Conservation (phyloP, 352 stramenopile species). For the Pythium pectinolyticum region DNA sequence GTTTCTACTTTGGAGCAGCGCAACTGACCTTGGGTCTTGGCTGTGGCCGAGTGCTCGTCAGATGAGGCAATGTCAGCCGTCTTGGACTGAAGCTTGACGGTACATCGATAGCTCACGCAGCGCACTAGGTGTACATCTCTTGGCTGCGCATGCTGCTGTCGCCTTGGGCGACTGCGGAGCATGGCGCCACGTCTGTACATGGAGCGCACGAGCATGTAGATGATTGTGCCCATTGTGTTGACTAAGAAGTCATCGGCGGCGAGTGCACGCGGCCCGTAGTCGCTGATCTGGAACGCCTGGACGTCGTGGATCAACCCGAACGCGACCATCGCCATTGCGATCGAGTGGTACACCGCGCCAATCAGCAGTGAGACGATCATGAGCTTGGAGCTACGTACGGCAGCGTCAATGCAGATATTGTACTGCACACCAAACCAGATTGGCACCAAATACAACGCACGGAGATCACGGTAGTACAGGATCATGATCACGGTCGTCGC, state of each 20-base stretch:
- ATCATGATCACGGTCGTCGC: constrained; percentile 11
- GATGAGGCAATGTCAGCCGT: background rate
- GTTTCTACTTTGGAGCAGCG: background rate
- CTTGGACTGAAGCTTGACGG: constrained; percentile 15
- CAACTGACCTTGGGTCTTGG: background rate
- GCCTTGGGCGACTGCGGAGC: no score
- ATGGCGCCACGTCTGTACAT: constrained; percentile 16
- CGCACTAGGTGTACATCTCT: background rate
- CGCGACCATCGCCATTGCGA: constrained; percentile 3
- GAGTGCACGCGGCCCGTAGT: constrained; percentile 12
- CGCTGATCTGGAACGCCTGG: constrained; percentile 14
- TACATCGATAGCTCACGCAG: constrained; percentile 23
- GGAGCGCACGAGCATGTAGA: constrained; percentile 16
- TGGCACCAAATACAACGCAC: constrained; percentile 1
- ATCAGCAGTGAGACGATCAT: constrained; percentile 4
- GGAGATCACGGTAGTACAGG: constrained; percentile 5
- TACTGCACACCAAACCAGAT: constrained; percentile 24
- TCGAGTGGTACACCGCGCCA: constrained; percentile 4
- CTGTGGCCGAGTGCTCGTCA: background rate
- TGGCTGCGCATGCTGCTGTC: background rate
- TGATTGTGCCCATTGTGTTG: constrained; percentile 8
- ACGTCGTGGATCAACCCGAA: constrained; percentile 1
- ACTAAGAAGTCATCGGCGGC: constrained; percentile 21
- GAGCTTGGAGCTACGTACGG: constrained; percentile 7
- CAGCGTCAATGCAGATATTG: constrained; percentile 23